Evolutionary conservation across 2,329 filamentous ascomycete species (phyloP).

Genomic region (Alternaria gansuensis): DNA sequence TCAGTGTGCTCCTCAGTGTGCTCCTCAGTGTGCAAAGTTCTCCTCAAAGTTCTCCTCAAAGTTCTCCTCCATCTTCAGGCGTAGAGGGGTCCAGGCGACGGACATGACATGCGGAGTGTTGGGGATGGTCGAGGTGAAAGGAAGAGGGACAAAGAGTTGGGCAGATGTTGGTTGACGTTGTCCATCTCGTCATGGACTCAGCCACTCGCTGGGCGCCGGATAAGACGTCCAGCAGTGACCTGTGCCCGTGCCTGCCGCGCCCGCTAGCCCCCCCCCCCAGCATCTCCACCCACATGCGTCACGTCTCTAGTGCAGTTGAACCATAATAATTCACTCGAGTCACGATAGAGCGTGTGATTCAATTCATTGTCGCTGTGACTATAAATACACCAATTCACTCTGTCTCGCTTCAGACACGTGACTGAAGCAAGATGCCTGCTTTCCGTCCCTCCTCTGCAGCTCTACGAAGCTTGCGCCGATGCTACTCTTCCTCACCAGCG

Average conservation of each 20-base stretch:
- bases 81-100: conserved; percentile 20
- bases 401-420: not conserved
- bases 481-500: conserved; percentile 48
- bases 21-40: not conserved
- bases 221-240: conserved; percentile 13
- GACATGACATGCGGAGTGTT: conserved; percentile 13
- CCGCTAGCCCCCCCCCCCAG: conserved; percentile 18
- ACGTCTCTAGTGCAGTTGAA: conserved; percentile 27
- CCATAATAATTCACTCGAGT: conserved; percentile 24
- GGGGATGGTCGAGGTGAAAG: conserved; percentile 11
- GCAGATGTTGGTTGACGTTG: conserved; percentile 5
- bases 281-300: conserved; percentile 20
- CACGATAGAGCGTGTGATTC: conserved; percentile 35
- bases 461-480: conserved; percentile 45
- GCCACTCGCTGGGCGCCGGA: conserved; percentile 20
- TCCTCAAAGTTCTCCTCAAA: too few relatives aligned
- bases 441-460: conserved; percentile 43
- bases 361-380: not conserved
- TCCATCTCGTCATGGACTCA: conserved; percentile 31
- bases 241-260: conserved; percentile 18
- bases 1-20: too few relatives aligned
- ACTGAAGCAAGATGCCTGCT: conserved; percentile 42
- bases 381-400: conserved; percentile 27
- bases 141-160: conserved; percentile 2
- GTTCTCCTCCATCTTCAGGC: conserved; percentile 23